A percentile compares a stretch with the other conserved stretches of the same genome.
Evolutionary conservation across 768 basidiomycete genomes (phyloP).

Genomic region (Daedaleopsis nitida): DNA sequence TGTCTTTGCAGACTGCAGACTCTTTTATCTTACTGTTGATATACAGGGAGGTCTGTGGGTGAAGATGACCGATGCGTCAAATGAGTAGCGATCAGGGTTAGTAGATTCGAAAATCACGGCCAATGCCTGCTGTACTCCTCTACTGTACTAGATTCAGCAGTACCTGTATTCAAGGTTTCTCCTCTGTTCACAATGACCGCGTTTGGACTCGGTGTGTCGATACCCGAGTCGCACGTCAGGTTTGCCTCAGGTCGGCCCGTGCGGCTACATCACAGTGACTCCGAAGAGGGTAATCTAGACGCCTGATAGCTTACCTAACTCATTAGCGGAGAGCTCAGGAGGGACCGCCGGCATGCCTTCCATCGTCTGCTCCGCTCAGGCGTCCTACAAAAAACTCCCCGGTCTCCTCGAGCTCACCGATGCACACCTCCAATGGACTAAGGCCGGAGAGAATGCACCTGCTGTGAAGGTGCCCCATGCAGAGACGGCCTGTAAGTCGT

Average conservation of each 20-base stretch:
- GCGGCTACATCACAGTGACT: background rate
- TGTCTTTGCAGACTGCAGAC: background rate
- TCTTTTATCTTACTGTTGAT: background rate
- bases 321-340: slow-evolving; percentile 12
- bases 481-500: slow-evolving; percentile 61
- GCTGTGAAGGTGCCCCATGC: slow-evolving; percentile 62
- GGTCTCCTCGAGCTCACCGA: slow-evolving; percentile 78
- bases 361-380: slow-evolving; percentile 69
- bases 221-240: too few species aligned
- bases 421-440: slow-evolving; percentile 77
- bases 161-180: too few species aligned
- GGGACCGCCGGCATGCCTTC: slow-evolving; percentile 49
- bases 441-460: slow-evolving; percentile 65
- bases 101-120: too few species aligned
- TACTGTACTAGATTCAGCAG: too few species aligned
- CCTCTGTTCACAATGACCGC: too few species aligned
- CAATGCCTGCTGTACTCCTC: too few species aligned
- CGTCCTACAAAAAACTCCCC: slow-evolving; percentile 80
- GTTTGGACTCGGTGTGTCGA: too few species aligned
- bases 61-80: slow-evolving; percentile 37
- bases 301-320: slow-evolving; percentile 30
- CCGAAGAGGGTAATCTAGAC: background rate
- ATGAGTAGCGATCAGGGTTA: background rate
- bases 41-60: slow-evolving; percentile 49
- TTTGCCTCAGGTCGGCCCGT: background rate